Evolutionary conservation across 106 monocot genomes (phyloP).

Genomic region (Alisma plantagoaquatica): DNA sequence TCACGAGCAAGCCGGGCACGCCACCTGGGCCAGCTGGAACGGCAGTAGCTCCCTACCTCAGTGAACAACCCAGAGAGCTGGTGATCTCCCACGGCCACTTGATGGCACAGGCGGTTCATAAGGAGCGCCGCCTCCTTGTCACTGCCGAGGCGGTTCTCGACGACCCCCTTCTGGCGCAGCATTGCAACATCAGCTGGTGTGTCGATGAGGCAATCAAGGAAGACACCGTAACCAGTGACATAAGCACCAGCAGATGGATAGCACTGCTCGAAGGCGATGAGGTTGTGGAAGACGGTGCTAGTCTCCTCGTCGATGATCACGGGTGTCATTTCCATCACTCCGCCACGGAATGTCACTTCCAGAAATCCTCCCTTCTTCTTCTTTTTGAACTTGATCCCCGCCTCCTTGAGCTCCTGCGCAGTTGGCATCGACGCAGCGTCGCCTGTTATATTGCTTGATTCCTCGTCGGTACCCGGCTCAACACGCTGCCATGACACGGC

Average conservation of each 20-base stretch:
- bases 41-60: not conserved
- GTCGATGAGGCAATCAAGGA: slow-evolving; percentile 14
- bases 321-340: slow-evolving; percentile 14
- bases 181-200: slow-evolving; percentile 14
- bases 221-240: slow-evolving; percentile 8
- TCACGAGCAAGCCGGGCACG: not conserved
- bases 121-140: slow-evolving; percentile 12
- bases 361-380: not conserved
- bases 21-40: slow-evolving; percentile 5
- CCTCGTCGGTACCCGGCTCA: too few species aligned
- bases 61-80: not conserved
- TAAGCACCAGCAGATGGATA: not conserved
- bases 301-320: slow-evolving; percentile 2
- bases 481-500: too few species aligned
- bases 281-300: slow-evolving; percentile 6
- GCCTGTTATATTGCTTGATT: too few species aligned
- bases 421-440: slow-evolving; percentile 8
- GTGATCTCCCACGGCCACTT: too few species aligned
- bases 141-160: slow-evolving; percentile 9
- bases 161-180: slow-evolving; percentile 12
- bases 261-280: slow-evolving; percentile 20
- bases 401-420: slow-evolving; percentile 12
- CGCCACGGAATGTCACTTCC: slow-evolving; percentile 6
- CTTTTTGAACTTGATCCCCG: slow-evolving; percentile 13
- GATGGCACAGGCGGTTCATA: slow-evolving; percentile 9